These are phyloP conservation scores for Candida wancherniae DNA, from an alignment of 805 yeast species.

Conservation along the genomic window DNA sequence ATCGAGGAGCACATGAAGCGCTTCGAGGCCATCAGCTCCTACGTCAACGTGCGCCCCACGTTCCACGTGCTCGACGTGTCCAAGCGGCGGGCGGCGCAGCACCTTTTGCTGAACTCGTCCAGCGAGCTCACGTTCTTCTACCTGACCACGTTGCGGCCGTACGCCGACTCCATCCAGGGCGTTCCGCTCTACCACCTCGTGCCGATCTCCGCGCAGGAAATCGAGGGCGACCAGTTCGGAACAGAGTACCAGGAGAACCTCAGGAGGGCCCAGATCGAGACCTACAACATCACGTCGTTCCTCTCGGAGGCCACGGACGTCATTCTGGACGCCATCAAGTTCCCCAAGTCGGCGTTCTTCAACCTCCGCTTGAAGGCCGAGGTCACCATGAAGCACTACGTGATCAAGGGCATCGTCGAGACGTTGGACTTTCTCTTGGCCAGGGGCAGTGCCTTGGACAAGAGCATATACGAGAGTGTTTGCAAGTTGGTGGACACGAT, in stretches of 20 bases:
- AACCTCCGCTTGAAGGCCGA: constrained; percentile 9
- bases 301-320: constrained; percentile 1
- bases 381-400: constrained; percentile 13
- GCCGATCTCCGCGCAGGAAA: not conserved
- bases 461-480: constrained; percentile 1
- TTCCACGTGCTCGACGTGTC: constrained; percentile 14
- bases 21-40: constrained; percentile 5
- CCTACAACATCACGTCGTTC: constrained; percentile 10
- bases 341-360: constrained; percentile 5
- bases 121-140: constrained; percentile 12
- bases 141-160: constrained; percentile 14
- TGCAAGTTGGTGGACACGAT: constrained; percentile 11
- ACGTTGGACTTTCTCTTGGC: constrained; percentile 8
- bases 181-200: constrained; percentile 12
- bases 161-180: constrained; percentile 12
- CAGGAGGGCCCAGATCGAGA: constrained; percentile 1
- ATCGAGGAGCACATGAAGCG: constrained; percentile 6
- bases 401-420: constrained; percentile 13
- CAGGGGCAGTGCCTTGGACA: not conserved
- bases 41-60: constrained; percentile 3
- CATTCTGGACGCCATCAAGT: constrained; percentile 3
- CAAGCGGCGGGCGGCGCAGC: constrained; percentile 6
- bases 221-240: constrained; percentile 11
- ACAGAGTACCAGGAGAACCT: constrained; percentile 11
- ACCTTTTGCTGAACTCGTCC: constrained; percentile 7